Evolutionary conservation across 371 early-diverging fungal genomes (phyloP), one percentile per base, ranked within the genome.

Genomic region (Massospora cicadina): DNA sequence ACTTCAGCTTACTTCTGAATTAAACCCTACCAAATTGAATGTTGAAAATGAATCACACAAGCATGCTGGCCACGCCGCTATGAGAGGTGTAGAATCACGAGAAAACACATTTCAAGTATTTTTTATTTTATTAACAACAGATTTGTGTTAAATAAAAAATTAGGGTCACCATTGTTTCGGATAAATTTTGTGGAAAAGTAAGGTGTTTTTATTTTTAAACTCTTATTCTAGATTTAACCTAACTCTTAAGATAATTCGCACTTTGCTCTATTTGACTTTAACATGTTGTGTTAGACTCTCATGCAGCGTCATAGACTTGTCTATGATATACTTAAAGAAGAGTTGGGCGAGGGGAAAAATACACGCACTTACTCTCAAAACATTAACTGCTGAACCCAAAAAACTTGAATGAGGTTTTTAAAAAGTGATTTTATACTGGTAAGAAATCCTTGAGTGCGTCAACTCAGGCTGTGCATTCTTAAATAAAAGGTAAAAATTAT

Each of bases 71-170:
- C 88, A 88, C 70, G 79, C 77, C 56, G 79, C 88, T 10, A 88
- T 88, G 88, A 75, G 79, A 65, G 85, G 83, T 2, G 79, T 78
- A 21, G 74, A 73, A n/a, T 82, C 78, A 73, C 80, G 76, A 31
- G 88, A n/a, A 87, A 68, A 88, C 87, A 12, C 88, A 88, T 66
- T 88, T 88, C 69, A 71, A 76, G 84, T 83, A 60, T 28, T 67
- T 28, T 27, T 55, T n/a, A 53, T n/a, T 2, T 60, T 29, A 24
- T 30, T 33, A 13, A 17, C 58, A 25, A n/a, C 31, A 29, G 26
- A 29, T 58, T 29, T 1, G 1, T 33, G 5, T 58, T 31, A 55
- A 69, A 21, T 23, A 0, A 33, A 55, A 57, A 29, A 7, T 31
- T 54, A 84, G 84, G 59, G 74, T 86, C 1, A 80, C 74, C 0